Evolutionary conservation across 208 protist genomes (phyloP).

Genomic region (Borovskyia barvae): DNA sequence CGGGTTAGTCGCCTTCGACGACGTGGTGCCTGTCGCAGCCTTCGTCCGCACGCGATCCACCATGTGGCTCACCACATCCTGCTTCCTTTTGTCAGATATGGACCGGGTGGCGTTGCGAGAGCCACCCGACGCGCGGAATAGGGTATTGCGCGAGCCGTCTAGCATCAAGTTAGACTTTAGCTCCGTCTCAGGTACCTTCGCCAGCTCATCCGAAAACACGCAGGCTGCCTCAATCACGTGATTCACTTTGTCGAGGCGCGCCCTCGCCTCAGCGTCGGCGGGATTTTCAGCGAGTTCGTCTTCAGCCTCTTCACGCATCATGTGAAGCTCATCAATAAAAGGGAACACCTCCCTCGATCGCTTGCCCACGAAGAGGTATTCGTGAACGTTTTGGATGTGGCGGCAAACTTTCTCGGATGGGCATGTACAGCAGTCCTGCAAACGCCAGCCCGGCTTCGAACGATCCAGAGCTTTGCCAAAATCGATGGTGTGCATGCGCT

Average conservation of each 20-base stretch:
- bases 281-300: conserved; percentile 34
- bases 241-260: conserved; percentile 30
- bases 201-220: conserved; percentile 66
- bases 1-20: no score
- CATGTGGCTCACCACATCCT: conserved; percentile 24
- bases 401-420: conserved; percentile 69
- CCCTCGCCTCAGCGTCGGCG: conserved; percentile 21
- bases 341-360: conserved; percentile 69
- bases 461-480: conserved; percentile 60
- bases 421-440: conserved; percentile 81
- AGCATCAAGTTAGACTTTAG: conserved; percentile 78
- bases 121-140: conserved; percentile 36
- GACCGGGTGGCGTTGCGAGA: conserved; percentile 25
- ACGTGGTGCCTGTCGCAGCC: conserved; percentile 2
- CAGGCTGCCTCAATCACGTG: conserved; percentile 62
- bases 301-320: conserved; percentile 59
- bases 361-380: conserved; percentile 82
- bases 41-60: conserved; percentile 8
- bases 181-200: conserved; percentile 48
- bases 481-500: conserved; percentile 61
- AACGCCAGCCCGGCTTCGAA: conserved; percentile 39
- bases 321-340: conserved; percentile 65
- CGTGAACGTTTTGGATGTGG: conserved; percentile 87
- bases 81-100: conserved; percentile 15
- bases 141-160: conserved; percentile 38